These are phyloP conservation scores for Pythium sukuiense DNA, from an alignment of 352 stramenopile species.

Conservation along the genomic window DNA sequence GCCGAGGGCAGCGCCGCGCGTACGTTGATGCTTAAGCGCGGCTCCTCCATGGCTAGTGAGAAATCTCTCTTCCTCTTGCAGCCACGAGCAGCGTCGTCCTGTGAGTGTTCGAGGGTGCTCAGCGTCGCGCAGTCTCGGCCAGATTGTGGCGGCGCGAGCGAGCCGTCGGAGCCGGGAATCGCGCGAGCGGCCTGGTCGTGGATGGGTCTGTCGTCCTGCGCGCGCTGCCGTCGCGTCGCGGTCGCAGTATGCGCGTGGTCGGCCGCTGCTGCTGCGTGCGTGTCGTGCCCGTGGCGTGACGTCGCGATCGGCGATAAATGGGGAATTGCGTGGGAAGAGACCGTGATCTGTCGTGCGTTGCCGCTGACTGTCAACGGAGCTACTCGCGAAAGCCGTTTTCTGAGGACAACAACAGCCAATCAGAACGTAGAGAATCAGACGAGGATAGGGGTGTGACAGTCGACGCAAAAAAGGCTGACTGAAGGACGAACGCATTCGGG, in stretches of 20 bases:
- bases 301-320: conserved; percentile 8
- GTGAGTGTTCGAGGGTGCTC: not conserved
- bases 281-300: not conserved
- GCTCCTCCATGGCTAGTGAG: conserved; percentile 21
- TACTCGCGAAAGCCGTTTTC: conserved; percentile 22
- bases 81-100: not conserved
- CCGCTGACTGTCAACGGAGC: not conserved
- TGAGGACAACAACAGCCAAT: conserved; percentile 9
- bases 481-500: not conserved
- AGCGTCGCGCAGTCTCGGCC: not conserved
- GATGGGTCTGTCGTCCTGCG: not conserved
- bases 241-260: not conserved
- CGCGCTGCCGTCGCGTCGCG: conserved; percentile 1
- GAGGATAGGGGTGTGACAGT: not conserved
- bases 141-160: conserved; percentile 1
- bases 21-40: conserved; percentile 54
- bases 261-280: not conserved
- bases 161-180: not conserved
- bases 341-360: conserved; percentile 9
- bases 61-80: not conserved
- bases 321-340: conserved; percentile 6
- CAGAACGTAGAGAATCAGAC: not conserved
- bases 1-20: conserved; percentile 29
- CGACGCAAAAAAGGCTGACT: conserved; percentile 6
- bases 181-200: not conserved